Base-by-base conservation (phyloP, 1,139 yeast genomes). In the Pichia sp. region DNA sequence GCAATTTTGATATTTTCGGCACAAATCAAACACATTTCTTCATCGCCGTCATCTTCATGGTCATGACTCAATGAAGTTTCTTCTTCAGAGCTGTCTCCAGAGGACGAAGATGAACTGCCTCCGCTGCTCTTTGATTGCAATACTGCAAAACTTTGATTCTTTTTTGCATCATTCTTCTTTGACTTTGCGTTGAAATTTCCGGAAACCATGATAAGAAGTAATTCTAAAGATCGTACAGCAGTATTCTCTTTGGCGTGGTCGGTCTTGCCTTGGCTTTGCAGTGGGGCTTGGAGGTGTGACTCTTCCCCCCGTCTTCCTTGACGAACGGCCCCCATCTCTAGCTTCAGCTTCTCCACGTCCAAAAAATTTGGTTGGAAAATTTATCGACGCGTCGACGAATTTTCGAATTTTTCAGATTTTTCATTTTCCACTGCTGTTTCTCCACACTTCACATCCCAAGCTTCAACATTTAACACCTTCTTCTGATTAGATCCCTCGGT, bases 21-120 rank as follows among this genome's bases (percentile, higher is more conserved):
- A 70, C 99, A 93, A 48, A 93, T 88, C 34, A 90, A 67, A 70
- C 98, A 91, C 24, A 71, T 66, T 24, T 76, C 79, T 10, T 58
- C 54, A 18, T 67, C 70, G 15, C 65, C 67, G 5, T 64, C 67
- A 15, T 64, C 69, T 6, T 64, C 32, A 4, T 18, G 17, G n/a
- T 21, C 28, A 5, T n/a, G 19, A 32, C 15, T 22, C 19, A 10
- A 9, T 4, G 7, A 4, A 14, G 31, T 15, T 11, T 19, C 20
- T 30, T 32, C 21, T 21, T 40, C 21, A 4, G 31, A 33, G 10
- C 20, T 33, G 18, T 22, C 14, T 12, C 18, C 17, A 9, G 31
- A 20, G 21, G 33, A 22, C 4, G 15, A 32, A 15, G 32, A 40
- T n/a, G 31, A 9, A 12, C 28, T 35, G 7, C 5, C 31, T 12